A percentile compares a stretch with the other conserved stretches of the same genome.
Conservation (phyloP, 805 yeast species). For the Yueomyces sp. region DNA sequence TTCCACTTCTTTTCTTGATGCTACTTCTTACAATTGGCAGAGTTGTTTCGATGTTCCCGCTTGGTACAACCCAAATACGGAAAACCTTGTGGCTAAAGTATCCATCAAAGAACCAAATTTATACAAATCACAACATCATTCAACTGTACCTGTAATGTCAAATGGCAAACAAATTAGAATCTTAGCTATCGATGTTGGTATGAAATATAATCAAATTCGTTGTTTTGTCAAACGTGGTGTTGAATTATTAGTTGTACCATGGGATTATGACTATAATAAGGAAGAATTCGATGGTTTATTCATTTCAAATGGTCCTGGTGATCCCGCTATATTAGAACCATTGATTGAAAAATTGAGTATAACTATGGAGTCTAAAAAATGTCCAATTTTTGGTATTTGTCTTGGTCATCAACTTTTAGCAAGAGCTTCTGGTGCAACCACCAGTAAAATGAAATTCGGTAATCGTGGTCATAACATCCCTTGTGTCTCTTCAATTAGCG, state of each 20-base stretch:
- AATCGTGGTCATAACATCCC: conserved; percentile 99
- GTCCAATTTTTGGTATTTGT: conserved; percentile 96
- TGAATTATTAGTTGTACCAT: conserved; percentile 89
- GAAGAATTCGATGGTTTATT: conserved; percentile 92
- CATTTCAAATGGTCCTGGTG: conserved; percentile 98
- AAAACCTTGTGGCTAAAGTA: conserved; percentile 86
- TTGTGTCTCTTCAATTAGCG: conserved; percentile 76
- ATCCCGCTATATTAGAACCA: conserved; percentile 73
- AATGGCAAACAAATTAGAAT: conserved; percentile 72
- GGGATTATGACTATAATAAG: conserved; percentile 72
- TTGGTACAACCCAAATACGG: conserved; percentile 86
- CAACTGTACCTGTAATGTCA: conserved; percentile 40
- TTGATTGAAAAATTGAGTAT: conserved; percentile 47
- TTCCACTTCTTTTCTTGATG: conserved; percentile 20
- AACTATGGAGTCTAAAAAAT: conserved; percentile 50
- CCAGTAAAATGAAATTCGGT: conserved; percentile 88
- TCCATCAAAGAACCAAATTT: conserved; percentile 64
- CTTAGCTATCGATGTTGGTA: conserved; percentile 91
- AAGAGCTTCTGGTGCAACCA: conserved; percentile 88
- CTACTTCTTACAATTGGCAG: conserved; percentile 38
- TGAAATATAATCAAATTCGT: conserved; percentile 95
- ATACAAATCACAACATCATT: conserved; percentile 39
- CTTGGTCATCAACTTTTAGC: conserved; percentile 95
- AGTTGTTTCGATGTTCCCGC: conserved; percentile 60
- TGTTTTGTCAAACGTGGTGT: conserved; percentile 95